These are phyloP conservation scores for Angomonas ambiguus DNA, from an alignment of 208 protist genomes.

Conservation along the genomic window DNA sequence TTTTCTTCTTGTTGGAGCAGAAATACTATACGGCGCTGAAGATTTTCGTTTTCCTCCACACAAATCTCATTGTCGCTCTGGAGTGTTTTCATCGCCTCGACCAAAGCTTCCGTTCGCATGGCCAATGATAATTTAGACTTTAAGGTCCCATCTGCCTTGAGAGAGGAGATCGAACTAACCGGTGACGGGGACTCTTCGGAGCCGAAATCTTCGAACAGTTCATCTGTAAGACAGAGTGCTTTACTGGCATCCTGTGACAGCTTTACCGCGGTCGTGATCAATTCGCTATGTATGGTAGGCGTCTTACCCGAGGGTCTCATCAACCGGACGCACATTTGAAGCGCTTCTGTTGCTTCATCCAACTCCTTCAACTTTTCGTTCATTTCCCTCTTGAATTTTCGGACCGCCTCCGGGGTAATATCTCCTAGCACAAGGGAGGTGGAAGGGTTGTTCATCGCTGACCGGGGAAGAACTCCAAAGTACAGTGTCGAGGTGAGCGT, in stretches of 20 bases:
- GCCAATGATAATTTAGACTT: background rate
- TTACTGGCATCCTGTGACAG: constrained; percentile 4
- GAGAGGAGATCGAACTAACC: background rate
- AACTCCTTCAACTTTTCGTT: constrained; percentile 7
- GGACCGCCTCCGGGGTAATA: constrained; percentile 2
- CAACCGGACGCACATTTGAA: background rate
- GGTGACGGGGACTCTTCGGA: background rate
- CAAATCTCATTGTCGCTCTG: background rate
- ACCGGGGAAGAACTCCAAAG: background rate
- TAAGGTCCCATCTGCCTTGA: background rate
- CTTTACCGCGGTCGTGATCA: background rate
- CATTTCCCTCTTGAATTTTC: constrained; percentile 7
- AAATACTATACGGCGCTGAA: background rate
- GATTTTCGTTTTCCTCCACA: background rate
- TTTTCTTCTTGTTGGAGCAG: constrained; percentile 1
- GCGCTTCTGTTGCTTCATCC: background rate
- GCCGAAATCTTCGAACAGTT: background rate
- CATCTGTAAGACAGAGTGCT: background rate
- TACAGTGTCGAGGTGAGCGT: constrained; percentile 9
- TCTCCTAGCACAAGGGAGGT: background rate
- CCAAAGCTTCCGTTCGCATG: background rate
- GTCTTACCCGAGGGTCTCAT: background rate
- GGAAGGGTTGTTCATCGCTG: background rate
- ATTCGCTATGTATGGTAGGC: background rate
- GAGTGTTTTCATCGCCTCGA: background rate